Evolutionary conservation across 164 flowering plant species (phyloP).

Genomic region (Santalum album): DNA sequence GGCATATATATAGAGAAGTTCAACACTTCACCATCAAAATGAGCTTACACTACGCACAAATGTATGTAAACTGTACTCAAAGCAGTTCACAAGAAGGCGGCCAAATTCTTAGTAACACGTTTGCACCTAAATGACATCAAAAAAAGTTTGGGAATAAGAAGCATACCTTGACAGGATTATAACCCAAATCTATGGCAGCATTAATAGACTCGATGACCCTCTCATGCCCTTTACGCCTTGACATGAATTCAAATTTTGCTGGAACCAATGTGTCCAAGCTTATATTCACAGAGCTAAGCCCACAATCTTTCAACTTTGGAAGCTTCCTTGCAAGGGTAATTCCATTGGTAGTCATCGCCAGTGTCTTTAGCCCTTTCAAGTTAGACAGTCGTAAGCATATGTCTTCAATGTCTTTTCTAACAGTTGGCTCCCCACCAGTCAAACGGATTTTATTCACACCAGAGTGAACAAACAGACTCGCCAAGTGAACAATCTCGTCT

Average conservation of each 20-base stretch:
- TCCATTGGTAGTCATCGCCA: constrained; percentile 93
- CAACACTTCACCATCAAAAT: not conserved
- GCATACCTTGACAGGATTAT: constrained; percentile 84
- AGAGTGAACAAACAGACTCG: constrained; percentile 65
- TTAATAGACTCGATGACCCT: constrained; percentile 80
- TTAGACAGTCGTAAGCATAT: constrained; percentile 63
- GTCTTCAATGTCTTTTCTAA: constrained; percentile 85
- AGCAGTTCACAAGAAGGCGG: not conserved
- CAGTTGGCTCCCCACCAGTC: constrained; percentile 95
- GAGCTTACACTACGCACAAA: not conserved
- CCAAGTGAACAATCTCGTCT: constrained; percentile 65
- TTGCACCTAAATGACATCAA: not conserved
- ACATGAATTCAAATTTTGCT: constrained; percentile 91
- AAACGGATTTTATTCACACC: constrained; percentile 89
- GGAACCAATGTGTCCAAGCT: constrained; percentile 93
- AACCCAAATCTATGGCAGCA: constrained; percentile 71
- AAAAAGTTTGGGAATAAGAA: constrained; percentile 3
- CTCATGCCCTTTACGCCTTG: constrained; percentile 85
- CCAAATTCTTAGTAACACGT: not conserved
- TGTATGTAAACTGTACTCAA: not conserved
- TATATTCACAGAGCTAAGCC: constrained; percentile 66
- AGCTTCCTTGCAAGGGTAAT: constrained; percentile 72
- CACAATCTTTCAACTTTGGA: constrained; percentile 81
- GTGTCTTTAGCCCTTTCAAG: constrained; percentile 69
- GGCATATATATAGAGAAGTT: not conserved